Conservation (phyloP, 176 grass and related monocot species). For the Saccharum spontaneum region DNA sequence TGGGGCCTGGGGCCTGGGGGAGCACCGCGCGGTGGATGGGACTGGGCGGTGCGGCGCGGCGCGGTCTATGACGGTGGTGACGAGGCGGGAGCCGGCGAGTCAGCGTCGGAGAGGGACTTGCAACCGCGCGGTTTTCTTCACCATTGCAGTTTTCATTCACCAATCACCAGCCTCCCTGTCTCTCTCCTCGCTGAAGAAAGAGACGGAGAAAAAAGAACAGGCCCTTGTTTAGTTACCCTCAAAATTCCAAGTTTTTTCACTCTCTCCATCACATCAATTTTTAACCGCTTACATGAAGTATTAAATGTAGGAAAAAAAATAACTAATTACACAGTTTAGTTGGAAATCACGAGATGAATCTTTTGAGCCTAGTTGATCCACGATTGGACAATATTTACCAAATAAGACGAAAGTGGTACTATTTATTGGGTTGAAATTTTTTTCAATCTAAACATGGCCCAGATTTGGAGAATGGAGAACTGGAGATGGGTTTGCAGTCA, state of each 20-base stretch:
- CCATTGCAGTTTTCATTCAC: not conserved
- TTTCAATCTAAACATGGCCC: no score
- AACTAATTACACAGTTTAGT: no score
- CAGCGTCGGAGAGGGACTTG: constrained; percentile 12
- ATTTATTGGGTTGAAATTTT: no score
- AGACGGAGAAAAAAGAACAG: not conserved
- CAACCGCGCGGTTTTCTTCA: not conserved
- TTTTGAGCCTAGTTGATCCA: no score
- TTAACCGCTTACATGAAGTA: no score
- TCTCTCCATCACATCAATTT: no score
- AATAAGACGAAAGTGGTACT: no score
- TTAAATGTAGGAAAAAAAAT: no score
- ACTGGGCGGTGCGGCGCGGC: not conserved
- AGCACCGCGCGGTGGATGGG: not conserved
- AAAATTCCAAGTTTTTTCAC: no score
- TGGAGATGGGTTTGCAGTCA: not conserved
- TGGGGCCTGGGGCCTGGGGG: not conserved
- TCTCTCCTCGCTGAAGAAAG: not conserved
- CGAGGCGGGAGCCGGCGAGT: constrained; percentile 5
- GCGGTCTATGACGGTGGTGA: not conserved
- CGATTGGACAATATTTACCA: no score
- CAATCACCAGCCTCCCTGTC: not conserved
- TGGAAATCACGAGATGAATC: no score
- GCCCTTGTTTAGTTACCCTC: no score
- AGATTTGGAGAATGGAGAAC: not conserved